Evolutionary conservation across 306 rosid species (phyloP).

Genomic region (Styphnolobium japonicum): DNA sequence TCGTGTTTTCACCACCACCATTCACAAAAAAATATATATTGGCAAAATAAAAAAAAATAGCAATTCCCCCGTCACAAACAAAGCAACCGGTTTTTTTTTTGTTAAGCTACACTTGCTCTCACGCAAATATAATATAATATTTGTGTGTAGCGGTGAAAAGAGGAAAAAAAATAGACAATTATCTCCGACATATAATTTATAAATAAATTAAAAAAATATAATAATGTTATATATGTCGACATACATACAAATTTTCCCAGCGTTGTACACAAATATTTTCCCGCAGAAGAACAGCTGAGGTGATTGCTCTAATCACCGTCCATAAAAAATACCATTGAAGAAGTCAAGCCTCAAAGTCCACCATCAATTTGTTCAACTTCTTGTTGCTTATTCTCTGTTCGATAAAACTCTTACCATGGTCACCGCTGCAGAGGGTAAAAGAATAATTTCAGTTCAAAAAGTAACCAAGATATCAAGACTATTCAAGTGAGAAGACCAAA

Average conservation of each 20-base stretch:
- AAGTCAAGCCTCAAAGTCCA: slow-evolving; percentile 45
- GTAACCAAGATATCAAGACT: background rate
- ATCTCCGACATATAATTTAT: background rate
- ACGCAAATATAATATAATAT: too few relatives aligned
- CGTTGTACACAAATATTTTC: slow-evolving; percentile 10
- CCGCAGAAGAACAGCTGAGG: slow-evolving; percentile 1
- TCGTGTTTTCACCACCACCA: background rate
- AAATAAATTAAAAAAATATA: slow-evolving; percentile 22
- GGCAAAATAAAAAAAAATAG: too few relatives aligned
- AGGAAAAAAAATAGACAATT: background rate
- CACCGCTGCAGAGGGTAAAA: slow-evolving; percentile 39
- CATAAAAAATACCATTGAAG: background rate
- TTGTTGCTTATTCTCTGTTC: slow-evolving; percentile 79
- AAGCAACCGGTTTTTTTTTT: too few relatives aligned
- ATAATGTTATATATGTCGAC: slow-evolving; percentile 3
- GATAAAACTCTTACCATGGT: slow-evolving; percentile 41
- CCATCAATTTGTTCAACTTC: slow-evolving; percentile 80
- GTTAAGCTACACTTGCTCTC: too few relatives aligned
- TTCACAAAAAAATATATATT: too few relatives aligned
- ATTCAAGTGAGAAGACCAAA: background rate
- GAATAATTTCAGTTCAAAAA: background rate
- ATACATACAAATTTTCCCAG: slow-evolving; percentile 18
- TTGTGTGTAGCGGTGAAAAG: too few relatives aligned
- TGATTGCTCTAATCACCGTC: background rate
- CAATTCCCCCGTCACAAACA: too few relatives aligned